Evolutionary conservation across 345 rosid species (phyloP).

Genomic region (rapeseed (Brassica napus)): DNA sequence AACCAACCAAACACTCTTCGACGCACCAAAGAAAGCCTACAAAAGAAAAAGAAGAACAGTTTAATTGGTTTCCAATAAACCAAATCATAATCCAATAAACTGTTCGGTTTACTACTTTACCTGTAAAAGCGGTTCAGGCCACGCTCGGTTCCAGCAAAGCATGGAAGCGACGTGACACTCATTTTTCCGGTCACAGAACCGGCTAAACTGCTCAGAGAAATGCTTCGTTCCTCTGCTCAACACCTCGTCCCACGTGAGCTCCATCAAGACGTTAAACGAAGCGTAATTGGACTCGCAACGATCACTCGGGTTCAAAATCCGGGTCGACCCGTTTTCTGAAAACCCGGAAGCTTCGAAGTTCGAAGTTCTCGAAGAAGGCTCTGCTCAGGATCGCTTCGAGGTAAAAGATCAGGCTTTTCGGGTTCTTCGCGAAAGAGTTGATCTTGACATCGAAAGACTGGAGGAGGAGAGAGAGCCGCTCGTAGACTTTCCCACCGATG

Average conservation of each 20-base stretch:
- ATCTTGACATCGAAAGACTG: constrained; percentile 69
- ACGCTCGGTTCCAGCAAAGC: constrained; percentile 83
- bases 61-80: background rate
- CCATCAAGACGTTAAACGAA: constrained; percentile 56
- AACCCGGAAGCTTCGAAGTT: constrained; percentile 88
- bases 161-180: constrained; percentile 74
- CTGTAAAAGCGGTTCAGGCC: constrained; percentile 87
- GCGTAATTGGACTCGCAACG: constrained; percentile 69
- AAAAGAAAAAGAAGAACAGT: constrained; percentile 1
- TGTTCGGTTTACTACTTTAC: constrained; percentile 18
- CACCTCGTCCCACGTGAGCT: constrained; percentile 87
- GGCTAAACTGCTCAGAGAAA: constrained; percentile 86
- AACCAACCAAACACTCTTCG: constrained; percentile 56
- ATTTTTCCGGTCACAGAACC: constrained; percentile 83
- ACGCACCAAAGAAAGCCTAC: constrained; percentile 82
- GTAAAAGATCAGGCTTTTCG: constrained; percentile 55
- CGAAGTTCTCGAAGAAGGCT: constrained; percentile 60
- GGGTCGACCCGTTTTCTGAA: constrained; percentile 50
- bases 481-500: constrained; percentile 60
- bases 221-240: constrained; percentile 79
- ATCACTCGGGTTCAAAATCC: constrained; percentile 71
- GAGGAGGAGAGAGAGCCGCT: constrained; percentile 60
- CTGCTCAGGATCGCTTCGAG: constrained; percentile 72
- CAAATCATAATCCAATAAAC: background rate
- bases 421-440: constrained; percentile 57